phyloP scores from a whole-genome alignment of 345 rosid species.

The Corchorus olitorius region DNA sequence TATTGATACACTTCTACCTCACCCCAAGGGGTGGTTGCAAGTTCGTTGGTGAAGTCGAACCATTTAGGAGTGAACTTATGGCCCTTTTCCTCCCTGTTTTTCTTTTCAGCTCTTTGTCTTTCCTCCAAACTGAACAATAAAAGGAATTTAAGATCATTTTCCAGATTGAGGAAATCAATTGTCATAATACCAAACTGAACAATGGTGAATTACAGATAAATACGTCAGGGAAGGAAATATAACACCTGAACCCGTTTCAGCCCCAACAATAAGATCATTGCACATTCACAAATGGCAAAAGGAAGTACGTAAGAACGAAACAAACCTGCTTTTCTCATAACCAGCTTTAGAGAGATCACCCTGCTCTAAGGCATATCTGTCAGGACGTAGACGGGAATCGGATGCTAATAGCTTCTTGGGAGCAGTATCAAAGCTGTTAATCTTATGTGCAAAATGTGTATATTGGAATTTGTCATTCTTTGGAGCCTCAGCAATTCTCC shows the following conservation, averaged over 20 bases:
- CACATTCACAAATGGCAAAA: background rate
- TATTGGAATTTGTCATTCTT: slow-evolving; percentile 75
- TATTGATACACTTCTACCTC: slow-evolving; percentile 75
- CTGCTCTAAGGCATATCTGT: slow-evolving; percentile 75
- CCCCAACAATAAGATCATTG: background rate
- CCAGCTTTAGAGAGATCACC: slow-evolving; percentile 79
- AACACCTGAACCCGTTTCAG: too few relatives aligned
- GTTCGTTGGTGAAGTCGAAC: slow-evolving; percentile 65
- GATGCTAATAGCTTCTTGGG: slow-evolving; percentile 78
- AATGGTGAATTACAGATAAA: background rate
- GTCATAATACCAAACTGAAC: background rate
- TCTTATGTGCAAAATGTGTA: slow-evolving; percentile 82
- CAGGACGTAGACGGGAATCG: slow-evolving; percentile 88
- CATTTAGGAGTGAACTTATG: slow-evolving; percentile 65
- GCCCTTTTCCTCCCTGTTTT: slow-evolving; percentile 61
- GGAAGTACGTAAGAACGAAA: background rate
- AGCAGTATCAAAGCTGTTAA: slow-evolving; percentile 85
- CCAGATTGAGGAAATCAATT: background rate
- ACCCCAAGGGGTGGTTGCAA: slow-evolving; percentile 84
- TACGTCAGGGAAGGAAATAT: background rate
- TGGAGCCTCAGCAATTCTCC: slow-evolving; percentile 76
- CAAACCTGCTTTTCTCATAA: slow-evolving; percentile 68
- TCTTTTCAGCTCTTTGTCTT: slow-evolving; percentile 83
- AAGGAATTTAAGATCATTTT: background rate
- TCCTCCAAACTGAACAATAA: slow-evolving; percentile 43